Conservation (phyloP, 352 stramenopile genomes). For the Globisporangium okanoganense region DNA sequence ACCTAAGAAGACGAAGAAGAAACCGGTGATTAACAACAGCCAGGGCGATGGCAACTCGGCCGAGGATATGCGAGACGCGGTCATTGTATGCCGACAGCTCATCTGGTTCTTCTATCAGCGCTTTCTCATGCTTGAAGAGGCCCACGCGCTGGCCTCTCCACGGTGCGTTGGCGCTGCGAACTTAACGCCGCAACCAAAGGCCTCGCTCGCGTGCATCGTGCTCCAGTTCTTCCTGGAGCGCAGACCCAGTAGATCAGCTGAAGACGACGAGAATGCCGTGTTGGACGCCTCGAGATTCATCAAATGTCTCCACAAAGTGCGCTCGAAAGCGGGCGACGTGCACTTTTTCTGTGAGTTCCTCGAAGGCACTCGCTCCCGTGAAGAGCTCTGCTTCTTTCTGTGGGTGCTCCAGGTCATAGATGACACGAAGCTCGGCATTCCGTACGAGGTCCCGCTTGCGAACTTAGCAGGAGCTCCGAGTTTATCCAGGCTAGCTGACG, state of each 20-base stretch:
- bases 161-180: neutral
- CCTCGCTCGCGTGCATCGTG: conserved; percentile 29
- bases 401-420: conserved; percentile 53
- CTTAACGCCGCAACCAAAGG: neutral
- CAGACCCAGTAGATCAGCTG: conserved; percentile 4
- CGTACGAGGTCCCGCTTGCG: conserved; percentile 31
- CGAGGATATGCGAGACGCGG: conserved; percentile 2
- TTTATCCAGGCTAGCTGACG: neutral
- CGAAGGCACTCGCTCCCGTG: conserved; percentile 25
- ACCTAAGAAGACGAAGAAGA: conserved; percentile 11
- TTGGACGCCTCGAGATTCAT: conserved; percentile 35
- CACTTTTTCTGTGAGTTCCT: conserved; percentile 62
- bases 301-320: conserved; percentile 27
- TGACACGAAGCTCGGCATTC: conserved; percentile 37
- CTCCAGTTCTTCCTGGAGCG: conserved; percentile 61
- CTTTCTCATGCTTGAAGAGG: conserved; percentile 52
- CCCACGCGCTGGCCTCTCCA: conserved; percentile 17
- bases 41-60: conserved; percentile 1
- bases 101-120: conserved; percentile 56
- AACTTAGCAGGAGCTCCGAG: too few species aligned
- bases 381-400: conserved; percentile 53
- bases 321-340: conserved; percentile 26
- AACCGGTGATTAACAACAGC: neutral
- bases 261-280: conserved; percentile 26
- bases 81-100: conserved; percentile 28